Evolutionary conservation across 139 green algal genomes (phyloP).

Genomic region (Coelastrella sp.): DNA sequence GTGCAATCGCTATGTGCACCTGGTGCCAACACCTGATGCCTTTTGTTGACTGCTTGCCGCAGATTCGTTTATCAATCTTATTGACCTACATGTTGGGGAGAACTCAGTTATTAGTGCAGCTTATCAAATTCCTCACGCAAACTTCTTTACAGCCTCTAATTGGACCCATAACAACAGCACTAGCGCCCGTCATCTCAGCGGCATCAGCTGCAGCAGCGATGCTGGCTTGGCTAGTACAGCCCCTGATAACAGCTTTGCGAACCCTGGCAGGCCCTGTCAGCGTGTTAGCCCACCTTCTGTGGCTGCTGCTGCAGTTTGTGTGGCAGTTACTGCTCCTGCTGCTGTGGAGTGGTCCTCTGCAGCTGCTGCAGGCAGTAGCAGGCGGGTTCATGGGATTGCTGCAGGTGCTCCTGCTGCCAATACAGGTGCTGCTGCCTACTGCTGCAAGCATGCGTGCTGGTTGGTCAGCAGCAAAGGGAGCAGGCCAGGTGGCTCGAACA

Average conservation of each 20-base stretch:
- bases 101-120: conserved; percentile 67
- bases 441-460: neutral
- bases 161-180: neutral
- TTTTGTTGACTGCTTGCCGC: neutral
- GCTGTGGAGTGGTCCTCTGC: conserved; percentile 9
- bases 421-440: conserved; percentile 18
- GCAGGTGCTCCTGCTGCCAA: conserved; percentile 23
- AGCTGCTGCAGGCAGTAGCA: neutral
- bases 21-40: neutral
- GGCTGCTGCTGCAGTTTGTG: conserved; percentile 16
- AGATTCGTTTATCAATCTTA: conserved; percentile 84
- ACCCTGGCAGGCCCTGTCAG: neutral
- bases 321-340: conserved; percentile 30
- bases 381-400: neutral
- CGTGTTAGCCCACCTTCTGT: neutral
- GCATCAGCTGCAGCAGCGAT: neutral
- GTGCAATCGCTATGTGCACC: neutral
- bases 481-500: conserved; percentile 5
- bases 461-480: conserved; percentile 22
- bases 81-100: conserved; percentile 89
- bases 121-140: conserved; percentile 59
- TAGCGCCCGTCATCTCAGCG: conserved; percentile 38
- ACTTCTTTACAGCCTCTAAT: conserved; percentile 31
- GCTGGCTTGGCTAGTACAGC: conserved; percentile 6
- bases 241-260: neutral